phyloP scores from a whole-genome alignment of 805 yeast species.

The Metahyphopichia silvanorum region DNA sequence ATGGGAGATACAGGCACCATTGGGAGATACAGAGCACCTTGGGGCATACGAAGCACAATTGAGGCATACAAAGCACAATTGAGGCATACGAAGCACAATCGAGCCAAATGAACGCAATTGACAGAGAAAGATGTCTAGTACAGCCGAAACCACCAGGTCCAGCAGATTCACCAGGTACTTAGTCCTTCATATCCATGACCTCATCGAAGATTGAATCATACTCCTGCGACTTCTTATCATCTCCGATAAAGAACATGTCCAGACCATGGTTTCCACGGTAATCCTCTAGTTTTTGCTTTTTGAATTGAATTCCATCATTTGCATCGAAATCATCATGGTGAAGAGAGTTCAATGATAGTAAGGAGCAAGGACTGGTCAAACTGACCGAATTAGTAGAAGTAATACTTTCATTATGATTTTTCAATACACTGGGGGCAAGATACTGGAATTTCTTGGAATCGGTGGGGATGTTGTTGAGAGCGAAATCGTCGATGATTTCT shows the following conservation, averaged over 20 bases:
- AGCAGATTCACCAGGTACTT: no score
- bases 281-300: constrained; percentile 1
- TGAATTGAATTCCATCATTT: constrained; percentile 3
- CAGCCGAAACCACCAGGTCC: no score
- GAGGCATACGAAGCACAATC: not conserved
- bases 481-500: constrained; percentile 38
- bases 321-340: constrained; percentile 16
- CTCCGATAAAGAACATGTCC: no score
- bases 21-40: no score
- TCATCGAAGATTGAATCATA: constrained; percentile 27
- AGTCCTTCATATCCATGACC: constrained; percentile 14
- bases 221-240: constrained; percentile 1
- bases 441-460: constrained; percentile 2
- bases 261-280: no score
- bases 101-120: not conserved
- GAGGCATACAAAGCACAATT: no score
- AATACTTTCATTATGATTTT: not conserved
- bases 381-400: constrained; percentile 12
- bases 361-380: constrained; percentile 33
- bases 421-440: not conserved
- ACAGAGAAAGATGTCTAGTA: no score
- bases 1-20: no score
- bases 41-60: no score
- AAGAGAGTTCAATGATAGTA: constrained; percentile 30
- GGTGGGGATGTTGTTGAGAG: constrained; percentile 34